phyloP scores from a whole-genome alignment of 2,329 filamentous ascomycete genomes.

The Neonectria punicea region DNA sequence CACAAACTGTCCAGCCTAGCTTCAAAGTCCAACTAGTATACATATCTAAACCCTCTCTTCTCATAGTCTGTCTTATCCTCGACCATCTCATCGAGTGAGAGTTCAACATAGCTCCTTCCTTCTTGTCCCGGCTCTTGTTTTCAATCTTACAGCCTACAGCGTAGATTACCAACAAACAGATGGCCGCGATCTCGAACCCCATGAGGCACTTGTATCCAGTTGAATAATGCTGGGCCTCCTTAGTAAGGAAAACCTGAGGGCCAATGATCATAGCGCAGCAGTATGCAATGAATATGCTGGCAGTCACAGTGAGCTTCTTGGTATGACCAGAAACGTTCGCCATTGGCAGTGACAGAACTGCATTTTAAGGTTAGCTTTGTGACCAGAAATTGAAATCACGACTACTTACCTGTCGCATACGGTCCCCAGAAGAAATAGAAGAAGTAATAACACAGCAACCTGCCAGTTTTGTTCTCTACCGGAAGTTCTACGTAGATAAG shows the following conservation, averaged over 20 bases:
- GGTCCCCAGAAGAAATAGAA: constrained; percentile 44
- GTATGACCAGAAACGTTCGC: constrained; percentile 40
- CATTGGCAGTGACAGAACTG: constrained; percentile 34
- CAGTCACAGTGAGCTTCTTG: constrained; percentile 52
- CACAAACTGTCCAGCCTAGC: background rate
- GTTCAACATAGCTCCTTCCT: background rate
- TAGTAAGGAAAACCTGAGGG: constrained; percentile 48
- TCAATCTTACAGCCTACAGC: background rate
- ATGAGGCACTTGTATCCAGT: constrained; percentile 11
- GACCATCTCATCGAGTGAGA: background rate
- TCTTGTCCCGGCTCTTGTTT: constrained; percentile 2
- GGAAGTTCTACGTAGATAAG: constrained; percentile 39
- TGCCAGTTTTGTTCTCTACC: constrained; percentile 53
- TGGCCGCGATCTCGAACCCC: constrained; percentile 10
- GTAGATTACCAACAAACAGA: background rate
- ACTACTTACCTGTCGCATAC: constrained; percentile 30
- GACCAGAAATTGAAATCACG: constrained; percentile 9
- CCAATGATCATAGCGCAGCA: constrained; percentile 57
- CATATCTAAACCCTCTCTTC: constrained; percentile 12
- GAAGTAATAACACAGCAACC: constrained; percentile 19
- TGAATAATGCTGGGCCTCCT: constrained; percentile 58
- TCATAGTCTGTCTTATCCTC: constrained; percentile 19
- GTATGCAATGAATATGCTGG: constrained; percentile 56
- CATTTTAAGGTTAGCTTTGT: background rate
- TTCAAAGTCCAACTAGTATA: background rate